Percentiles rank a stretch among this genome's conserved stretches.
Evolutionary conservation across 202 grass and related monocot species (phyloP).

Genomic region (Digitaria exilis): DNA sequence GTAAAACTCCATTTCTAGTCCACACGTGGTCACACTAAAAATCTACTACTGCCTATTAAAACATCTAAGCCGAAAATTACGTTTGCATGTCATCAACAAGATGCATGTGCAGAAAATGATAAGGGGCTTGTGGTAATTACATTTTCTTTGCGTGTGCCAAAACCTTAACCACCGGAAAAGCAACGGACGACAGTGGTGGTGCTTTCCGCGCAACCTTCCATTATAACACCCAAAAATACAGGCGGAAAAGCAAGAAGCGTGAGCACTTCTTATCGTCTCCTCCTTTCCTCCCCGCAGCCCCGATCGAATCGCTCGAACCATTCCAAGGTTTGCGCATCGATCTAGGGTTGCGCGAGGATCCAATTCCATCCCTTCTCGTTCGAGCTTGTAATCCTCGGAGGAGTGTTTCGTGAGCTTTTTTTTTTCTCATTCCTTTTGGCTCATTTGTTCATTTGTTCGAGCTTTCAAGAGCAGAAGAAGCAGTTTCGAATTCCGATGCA

Average conservation of each 20-base stretch:
- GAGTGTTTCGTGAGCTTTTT: background rate
- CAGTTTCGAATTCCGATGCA: constrained; percentile 29
- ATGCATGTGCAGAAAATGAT: background rate
- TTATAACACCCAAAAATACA: constrained; percentile 53
- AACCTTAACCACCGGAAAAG: constrained; percentile 45
- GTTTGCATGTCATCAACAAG: background rate
- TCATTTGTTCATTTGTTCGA: background rate
- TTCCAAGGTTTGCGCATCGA: constrained; percentile 7
- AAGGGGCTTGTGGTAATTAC: constrained; percentile 31
- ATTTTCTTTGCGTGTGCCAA: background rate
- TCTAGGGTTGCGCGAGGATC: constrained; percentile 33
- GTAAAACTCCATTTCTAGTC: too few species aligned
- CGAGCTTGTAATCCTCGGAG: background rate
- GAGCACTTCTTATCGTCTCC: constrained; percentile 32
- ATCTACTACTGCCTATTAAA: background rate
- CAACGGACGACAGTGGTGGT: constrained; percentile 11
- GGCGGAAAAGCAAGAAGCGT: constrained; percentile 46
- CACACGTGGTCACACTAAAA: background rate
- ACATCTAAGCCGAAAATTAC: background rate
- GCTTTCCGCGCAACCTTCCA: constrained; percentile 65
- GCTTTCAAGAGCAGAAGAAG: constrained; percentile 5
- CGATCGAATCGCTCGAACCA: constrained; percentile 44
- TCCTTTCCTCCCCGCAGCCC: constrained; percentile 12
- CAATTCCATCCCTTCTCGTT: background rate
- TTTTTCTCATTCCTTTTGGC: background rate